Evolutionary conservation across 768 basidiomycete genomes (phyloP).

Genomic region (Xerocomus potaroensis): DNA sequence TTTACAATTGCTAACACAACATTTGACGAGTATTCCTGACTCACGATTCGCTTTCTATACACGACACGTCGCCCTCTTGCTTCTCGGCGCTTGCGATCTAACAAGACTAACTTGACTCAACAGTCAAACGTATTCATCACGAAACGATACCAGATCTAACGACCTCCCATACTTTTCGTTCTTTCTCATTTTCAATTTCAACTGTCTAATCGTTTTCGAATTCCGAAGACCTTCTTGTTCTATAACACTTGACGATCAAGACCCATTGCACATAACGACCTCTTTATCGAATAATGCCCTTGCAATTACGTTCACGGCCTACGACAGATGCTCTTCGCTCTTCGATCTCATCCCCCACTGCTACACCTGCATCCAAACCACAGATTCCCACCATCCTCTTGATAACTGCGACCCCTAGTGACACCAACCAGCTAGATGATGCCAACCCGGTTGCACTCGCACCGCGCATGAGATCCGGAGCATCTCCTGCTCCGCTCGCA

Average conservation of each 20-base stretch:
- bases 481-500: conserved; percentile 24
- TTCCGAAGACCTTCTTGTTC: conserved; percentile 13
- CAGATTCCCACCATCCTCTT: conserved; percentile 63
- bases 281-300: conserved; percentile 26
- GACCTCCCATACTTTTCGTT: conserved; percentile 12
- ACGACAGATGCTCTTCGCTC: conserved; percentile 22
- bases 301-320: conserved; percentile 30
- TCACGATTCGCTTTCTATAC: conserved; percentile 21
- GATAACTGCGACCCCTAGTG: conserved; percentile 62
- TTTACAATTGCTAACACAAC: conserved; percentile 19
- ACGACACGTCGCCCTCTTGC: conserved; percentile 14
- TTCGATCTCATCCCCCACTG: conserved; percentile 25
- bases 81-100: conserved; percentile 11
- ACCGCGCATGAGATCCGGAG: conserved; percentile 19
- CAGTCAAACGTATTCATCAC: conserved; percentile 13
- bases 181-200: neutral
- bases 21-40: conserved; percentile 21
- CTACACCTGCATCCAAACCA: conserved; percentile 27
- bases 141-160: conserved; percentile 23
- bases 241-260: conserved; percentile 25
- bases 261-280: conserved; percentile 25
- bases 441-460: conserved; percentile 21
- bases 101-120: conserved; percentile 16
- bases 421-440: conserved; percentile 35
- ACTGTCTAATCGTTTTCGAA: conserved; percentile 14